Base-by-base conservation (phyloP, 768 basidiomycete species). In the Coprinopsis strossmayeri region DNA sequence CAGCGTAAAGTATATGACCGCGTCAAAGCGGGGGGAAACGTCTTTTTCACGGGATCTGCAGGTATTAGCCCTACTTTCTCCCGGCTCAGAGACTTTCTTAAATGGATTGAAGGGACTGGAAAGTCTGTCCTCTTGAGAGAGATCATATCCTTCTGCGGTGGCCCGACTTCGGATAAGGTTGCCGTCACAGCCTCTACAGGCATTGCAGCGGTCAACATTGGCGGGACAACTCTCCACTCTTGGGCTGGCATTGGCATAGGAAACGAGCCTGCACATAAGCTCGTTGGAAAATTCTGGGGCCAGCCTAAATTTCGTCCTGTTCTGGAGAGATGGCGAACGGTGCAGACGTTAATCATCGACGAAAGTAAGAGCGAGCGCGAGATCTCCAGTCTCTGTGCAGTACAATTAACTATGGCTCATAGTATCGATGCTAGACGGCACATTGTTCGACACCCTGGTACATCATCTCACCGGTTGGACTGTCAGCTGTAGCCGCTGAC, bases 31-130 rank as follows among this genome's bases (percentile, higher is more conserved):
- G 80, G 82, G 2, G 64, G 76, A 53, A 90, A 69, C 57, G 79
- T 91, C 5, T 92, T 92, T 64, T 92, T 92, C 61, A 91, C 90
- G 0, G 91, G 91, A 1, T 84, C 86, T 15, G 91, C 91, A 45
- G 89, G 88, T 82, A 45, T n/a, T n/a, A 24, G 61, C 63, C n/a
- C 15, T 5, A 1, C 5, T 25, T 23, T 30, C 7, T 24, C 11
- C n/a, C 5, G 12, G 17, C 5, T 5, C 12, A 9, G 7, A 9
- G 20, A 15, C 17, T 28, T 18, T 21, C 25, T 28, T 32, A 7
- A 32, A 7, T 32, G 7, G 30, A 7, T 32, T 7, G 15, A 45
- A 82, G 81, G 82, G 21, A 91, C 90, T 1, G 90, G 90, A 21
- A 93, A 93, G 64, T 91, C 90, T 0, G 83, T 91, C 5, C 67